Evolutionary conservation across 176 grass and related monocot genomes (phyloP).

Genomic region (Tillandsia fasciculata): DNA sequence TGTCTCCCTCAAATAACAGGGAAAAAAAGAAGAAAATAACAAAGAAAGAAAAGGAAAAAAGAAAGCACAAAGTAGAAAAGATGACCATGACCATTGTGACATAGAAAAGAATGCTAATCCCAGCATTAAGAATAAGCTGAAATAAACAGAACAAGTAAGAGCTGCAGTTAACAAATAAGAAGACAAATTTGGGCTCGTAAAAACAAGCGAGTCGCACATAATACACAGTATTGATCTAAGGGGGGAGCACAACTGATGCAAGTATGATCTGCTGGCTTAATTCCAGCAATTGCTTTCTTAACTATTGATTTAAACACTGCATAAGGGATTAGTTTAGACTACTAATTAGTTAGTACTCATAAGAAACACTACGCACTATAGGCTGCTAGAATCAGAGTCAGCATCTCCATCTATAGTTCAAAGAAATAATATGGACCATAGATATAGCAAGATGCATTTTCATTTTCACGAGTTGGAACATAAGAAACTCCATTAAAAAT

Average conservation of each 20-base stretch:
- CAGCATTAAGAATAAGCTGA: not conserved
- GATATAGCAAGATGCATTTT: not conserved
- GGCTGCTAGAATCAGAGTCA: too few relatives aligned
- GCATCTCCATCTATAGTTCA: too few relatives aligned
- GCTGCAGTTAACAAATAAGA: not conserved
- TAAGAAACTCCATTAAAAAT: not conserved
- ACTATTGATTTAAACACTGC: too few relatives aligned
- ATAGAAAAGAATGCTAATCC: not conserved
- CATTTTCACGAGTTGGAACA: not conserved
- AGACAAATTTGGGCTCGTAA: not conserved
- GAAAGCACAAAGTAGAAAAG: not conserved
- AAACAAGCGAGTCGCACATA: not conserved
- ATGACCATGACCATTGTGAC: not conserved
- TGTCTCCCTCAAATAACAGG: too few relatives aligned
- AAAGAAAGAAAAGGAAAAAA: not conserved
- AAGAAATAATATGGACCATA: not conserved
- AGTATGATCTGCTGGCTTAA: not conserved
- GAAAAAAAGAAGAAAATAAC: too few relatives aligned
- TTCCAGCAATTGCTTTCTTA: not conserved
- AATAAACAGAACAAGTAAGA: not conserved
- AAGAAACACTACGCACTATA: too few relatives aligned
- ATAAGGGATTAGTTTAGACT: too few relatives aligned
- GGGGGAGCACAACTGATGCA: not conserved
- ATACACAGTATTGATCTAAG: not conserved
- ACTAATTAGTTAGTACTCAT: too few relatives aligned